A percentile compares a stretch with the other conserved stretches of the same genome.
Evolutionary conservation across 768 basidiomycete genomes (phyloP).

Genomic region (Tremella fuciformis): DNA sequence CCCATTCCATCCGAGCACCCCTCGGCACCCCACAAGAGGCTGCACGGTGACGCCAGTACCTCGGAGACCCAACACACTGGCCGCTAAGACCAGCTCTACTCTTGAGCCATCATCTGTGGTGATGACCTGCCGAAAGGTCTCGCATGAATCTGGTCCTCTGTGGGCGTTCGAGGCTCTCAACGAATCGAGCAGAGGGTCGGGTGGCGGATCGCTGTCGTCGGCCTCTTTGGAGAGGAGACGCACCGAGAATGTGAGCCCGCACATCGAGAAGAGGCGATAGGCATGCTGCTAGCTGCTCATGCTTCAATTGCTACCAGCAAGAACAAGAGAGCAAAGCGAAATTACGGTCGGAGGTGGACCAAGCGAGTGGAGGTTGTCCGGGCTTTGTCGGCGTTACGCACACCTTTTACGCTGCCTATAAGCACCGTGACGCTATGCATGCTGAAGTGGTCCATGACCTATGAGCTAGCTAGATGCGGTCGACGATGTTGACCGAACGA

Average conservation of each 20-base stretch:
- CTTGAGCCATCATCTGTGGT: neutral
- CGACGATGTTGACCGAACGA: too few species aligned
- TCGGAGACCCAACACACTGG: constrained; percentile 45
- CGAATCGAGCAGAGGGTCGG: constrained; percentile 15
- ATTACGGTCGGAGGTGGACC: too few species aligned
- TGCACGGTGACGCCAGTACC: constrained; percentile 37
- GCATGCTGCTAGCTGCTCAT: neutral
- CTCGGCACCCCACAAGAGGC: constrained; percentile 38
- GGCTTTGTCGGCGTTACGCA: too few species aligned
- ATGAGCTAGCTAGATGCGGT: too few species aligned
- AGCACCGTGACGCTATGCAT: too few species aligned
- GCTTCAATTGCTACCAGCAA: too few species aligned
- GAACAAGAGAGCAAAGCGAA: too few species aligned
- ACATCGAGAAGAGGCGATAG: constrained; percentile 20
- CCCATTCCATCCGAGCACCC: constrained; percentile 49
- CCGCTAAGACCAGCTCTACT: constrained; percentile 32
- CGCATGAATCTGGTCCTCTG: constrained; percentile 34
- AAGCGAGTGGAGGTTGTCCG: too few species aligned
- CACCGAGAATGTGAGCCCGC: constrained; percentile 34
- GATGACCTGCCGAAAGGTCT: constrained; percentile 10
- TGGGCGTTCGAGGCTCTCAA: constrained; percentile 13
- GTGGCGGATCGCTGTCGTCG: neutral
- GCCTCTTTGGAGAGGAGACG: constrained; percentile 4
- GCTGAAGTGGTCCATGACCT: too few species aligned
- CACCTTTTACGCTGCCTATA: too few species aligned